phyloP scores from a whole-genome alignment of 345 rosid species.

The Gossypium australe region DNA sequence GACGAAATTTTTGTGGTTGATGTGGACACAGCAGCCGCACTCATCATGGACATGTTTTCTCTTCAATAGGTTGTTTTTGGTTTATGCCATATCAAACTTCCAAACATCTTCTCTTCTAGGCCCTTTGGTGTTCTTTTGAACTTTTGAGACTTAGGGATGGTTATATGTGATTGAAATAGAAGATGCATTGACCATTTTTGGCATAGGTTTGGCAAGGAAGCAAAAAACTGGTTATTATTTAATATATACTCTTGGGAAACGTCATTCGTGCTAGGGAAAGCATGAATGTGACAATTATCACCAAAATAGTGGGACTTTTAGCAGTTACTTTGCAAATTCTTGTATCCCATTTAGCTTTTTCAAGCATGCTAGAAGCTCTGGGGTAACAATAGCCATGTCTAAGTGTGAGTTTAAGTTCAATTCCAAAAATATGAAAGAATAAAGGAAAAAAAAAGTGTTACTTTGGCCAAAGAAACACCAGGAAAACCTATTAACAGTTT shows the following conservation, averaged over 20 bases:
- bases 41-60: constrained; percentile 2
- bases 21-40: not conserved
- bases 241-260: not conserved
- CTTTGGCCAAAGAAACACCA: not conserved
- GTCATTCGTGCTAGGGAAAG: not conserved
- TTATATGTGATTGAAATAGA: not conserved
- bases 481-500: not conserved
- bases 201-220: not conserved
- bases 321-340: not conserved
- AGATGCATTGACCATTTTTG: not conserved
- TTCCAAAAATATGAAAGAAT: not conserved
- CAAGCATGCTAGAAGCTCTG: not conserved
- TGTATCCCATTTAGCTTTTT: not conserved
- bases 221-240: not conserved
- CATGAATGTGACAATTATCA: not conserved
- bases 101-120: not conserved
- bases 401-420: not conserved
- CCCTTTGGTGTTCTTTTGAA: not conserved
- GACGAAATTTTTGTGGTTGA: not conserved
- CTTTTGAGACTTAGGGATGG: not conserved
- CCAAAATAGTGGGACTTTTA: not conserved
- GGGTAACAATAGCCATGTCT: not conserved
- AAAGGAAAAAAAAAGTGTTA: not conserved
- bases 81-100: not conserved
- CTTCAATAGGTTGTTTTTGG: constrained; percentile 7